phyloP scores from a whole-genome alignment of 805 yeast species.

The Wickerhamia fluorescens region DNA sequence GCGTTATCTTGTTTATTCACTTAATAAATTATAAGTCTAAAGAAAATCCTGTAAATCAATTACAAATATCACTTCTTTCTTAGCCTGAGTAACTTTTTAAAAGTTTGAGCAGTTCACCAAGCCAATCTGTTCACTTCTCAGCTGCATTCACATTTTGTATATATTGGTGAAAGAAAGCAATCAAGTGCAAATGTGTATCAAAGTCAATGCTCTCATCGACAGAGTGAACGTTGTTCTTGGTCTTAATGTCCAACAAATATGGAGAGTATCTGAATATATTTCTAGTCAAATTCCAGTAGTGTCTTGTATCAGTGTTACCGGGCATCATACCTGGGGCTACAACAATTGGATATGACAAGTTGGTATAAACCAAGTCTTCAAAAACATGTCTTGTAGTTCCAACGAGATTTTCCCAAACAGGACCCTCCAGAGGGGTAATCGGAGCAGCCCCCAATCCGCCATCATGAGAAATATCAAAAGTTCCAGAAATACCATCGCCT shows the following conservation, averaged over 20 bases:
- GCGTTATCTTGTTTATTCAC: too few relatives aligned
- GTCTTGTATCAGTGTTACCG: constrained; percentile 57
- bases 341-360: constrained; percentile 23
- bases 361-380: constrained; percentile 44
- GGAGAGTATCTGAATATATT: constrained; percentile 48
- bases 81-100: too few relatives aligned
- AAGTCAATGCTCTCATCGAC: constrained; percentile 28
- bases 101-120: too few relatives aligned
- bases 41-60: too few relatives aligned
- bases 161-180: constrained; percentile 28
- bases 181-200: constrained; percentile 27
- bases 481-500: constrained; percentile 9
- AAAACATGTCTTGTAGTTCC: constrained; percentile 59
- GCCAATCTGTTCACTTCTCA: constrained; percentile 2
- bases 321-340: constrained; percentile 45
- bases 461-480: constrained; percentile 9
- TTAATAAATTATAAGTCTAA: too few relatives aligned
- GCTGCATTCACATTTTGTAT: constrained; percentile 11
- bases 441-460: constrained; percentile 39
- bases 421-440: constrained; percentile 27
- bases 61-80: too few relatives aligned
- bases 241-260: constrained; percentile 8
- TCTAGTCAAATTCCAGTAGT: constrained; percentile 49
- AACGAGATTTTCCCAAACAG: constrained; percentile 32
- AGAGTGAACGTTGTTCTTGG: constrained; percentile 24